A percentile compares a stretch with the other conserved stretches of the same genome.
phyloP scores from a whole-genome alignment of 2,329 filamentous ascomycete species.

The Apiospora rasikravindrae region DNA sequence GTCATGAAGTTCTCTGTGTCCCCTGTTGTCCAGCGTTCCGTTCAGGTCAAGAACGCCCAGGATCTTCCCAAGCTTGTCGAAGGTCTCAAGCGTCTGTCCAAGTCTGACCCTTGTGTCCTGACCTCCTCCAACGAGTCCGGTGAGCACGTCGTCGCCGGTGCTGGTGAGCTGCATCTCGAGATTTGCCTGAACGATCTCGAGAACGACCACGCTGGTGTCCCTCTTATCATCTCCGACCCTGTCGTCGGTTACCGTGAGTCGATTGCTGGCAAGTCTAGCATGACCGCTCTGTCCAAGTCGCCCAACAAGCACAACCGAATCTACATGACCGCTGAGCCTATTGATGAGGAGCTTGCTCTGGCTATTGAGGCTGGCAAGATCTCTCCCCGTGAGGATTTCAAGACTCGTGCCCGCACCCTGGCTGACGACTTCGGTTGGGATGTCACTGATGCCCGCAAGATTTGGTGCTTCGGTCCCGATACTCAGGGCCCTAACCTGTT shows the following conservation, averaged over 20 bases:
- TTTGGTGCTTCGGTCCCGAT: slow-evolving; percentile 99
- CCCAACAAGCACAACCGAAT: slow-evolving; percentile 99
- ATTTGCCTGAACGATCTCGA: slow-evolving; percentile 99
- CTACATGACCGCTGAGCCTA: slow-evolving; percentile 90
- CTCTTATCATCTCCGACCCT: slow-evolving; percentile 96
- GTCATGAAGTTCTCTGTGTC: slow-evolving; percentile 99
- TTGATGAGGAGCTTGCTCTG: slow-evolving; percentile 88
- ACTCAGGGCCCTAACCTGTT: slow-evolving; percentile 97
- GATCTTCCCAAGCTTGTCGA: slow-evolving; percentile 99
- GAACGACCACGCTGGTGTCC: slow-evolving; percentile 98
- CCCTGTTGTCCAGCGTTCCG: slow-evolving; percentile 96
- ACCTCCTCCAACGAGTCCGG: slow-evolving; percentile 88
- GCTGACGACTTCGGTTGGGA: slow-evolving; percentile 99
- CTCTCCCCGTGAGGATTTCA: slow-evolving; percentile 96
- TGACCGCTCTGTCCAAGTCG: slow-evolving; percentile 97
- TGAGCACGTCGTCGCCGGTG: slow-evolving; percentile 99
- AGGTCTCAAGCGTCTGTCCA: slow-evolving; percentile 99
- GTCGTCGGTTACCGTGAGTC: slow-evolving; percentile 99
- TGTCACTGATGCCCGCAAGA: slow-evolving; percentile 99
- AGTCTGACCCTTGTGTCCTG: slow-evolving; percentile 98
- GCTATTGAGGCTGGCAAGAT: slow-evolving; percentile 95
- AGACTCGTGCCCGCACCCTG: slow-evolving; percentile 92
- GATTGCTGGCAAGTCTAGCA: slow-evolving; percentile 82
- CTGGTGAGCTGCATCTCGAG: slow-evolving; percentile 98
- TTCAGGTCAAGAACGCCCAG: slow-evolving; percentile 99